Conservation (phyloP, 192 early-diverging fungal species). For the Coemansia sp. region DNA sequence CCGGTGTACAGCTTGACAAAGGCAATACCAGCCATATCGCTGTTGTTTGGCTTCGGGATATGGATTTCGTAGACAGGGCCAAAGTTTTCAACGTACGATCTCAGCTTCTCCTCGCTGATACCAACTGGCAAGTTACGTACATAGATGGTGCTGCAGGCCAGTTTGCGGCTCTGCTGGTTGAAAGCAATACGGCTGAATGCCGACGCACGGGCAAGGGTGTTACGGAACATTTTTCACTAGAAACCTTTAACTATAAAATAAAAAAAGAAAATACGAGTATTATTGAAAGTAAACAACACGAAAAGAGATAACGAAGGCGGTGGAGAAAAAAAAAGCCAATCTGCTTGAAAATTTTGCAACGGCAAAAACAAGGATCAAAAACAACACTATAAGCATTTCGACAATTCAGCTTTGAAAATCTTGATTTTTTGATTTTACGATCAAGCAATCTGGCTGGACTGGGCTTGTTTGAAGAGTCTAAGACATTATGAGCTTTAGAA, state of each 20-base stretch:
- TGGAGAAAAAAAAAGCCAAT: too few species aligned
- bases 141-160: slow-evolving; percentile 32
- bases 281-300: too few species aligned
- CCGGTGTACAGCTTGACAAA: slow-evolving; percentile 43
- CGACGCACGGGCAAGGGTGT: slow-evolving; percentile 26
- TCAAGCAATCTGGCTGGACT: too few species aligned
- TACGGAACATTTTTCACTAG: slow-evolving; percentile 37
- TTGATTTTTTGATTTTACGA: too few species aligned
- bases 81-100: slow-evolving; percentile 18
- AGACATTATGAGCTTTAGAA: too few species aligned
- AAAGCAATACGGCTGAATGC: slow-evolving; percentile 12
- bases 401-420: too few species aligned
- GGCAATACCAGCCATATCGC: slow-evolving; percentile 12
- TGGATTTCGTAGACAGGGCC: slow-evolving; percentile 28
- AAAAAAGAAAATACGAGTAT: background rate
- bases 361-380: too few species aligned
- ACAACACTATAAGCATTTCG: too few species aligned
- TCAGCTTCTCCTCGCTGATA: slow-evolving; percentile 17
- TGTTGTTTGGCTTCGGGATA: background rate
- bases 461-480: too few species aligned
- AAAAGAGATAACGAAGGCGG: too few species aligned
- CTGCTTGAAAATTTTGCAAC: too few species aligned
- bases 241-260: background rate
- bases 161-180: slow-evolving; percentile 29
- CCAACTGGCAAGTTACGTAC: slow-evolving; percentile 25